Evolutionary conservation across 495 filamentous ascomycete species (phyloP).

Genomic region (Schizothecium vesticola): DNA sequence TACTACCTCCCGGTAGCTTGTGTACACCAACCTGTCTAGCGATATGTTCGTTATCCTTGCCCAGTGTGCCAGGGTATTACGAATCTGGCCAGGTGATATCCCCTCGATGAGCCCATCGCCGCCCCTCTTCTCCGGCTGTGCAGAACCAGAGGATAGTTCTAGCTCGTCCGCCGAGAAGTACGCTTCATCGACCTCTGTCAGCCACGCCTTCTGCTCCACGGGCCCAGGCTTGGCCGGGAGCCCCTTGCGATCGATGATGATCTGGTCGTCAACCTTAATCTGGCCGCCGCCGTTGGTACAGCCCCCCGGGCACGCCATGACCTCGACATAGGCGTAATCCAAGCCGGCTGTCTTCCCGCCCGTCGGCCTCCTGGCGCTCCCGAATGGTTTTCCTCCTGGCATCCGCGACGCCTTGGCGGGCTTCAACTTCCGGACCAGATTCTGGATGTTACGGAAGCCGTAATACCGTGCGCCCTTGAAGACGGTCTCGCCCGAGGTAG

Average conservation of each 20-base stretch:
- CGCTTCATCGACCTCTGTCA: slow-evolving; percentile 82
- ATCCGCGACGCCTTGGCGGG: slow-evolving; percentile 68
- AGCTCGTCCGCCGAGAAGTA: slow-evolving; percentile 79
- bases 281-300: slow-evolving; percentile 98
- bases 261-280: slow-evolving; percentile 77
- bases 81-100: slow-evolving; percentile 50
- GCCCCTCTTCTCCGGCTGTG: slow-evolving; percentile 17
- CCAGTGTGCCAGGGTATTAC: slow-evolving; percentile 66
- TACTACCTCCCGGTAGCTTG: slow-evolving; percentile 83
- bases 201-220: slow-evolving; percentile 79
- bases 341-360: slow-evolving; percentile 34
- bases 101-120: slow-evolving; percentile 46
- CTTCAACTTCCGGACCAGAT: slow-evolving; percentile 83
- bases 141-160: slow-evolving; percentile 30
- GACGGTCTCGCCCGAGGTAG: slow-evolving; percentile 49
- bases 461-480: slow-evolving; percentile 88
- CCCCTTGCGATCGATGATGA: slow-evolving; percentile 41
- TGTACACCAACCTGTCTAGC: slow-evolving; percentile 69
- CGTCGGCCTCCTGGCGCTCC: slow-evolving; percentile 43
- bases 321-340: slow-evolving; percentile 87
- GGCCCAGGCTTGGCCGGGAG: slow-evolving; percentile 52
- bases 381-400: slow-evolving; percentile 59
- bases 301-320: slow-evolving; percentile 97
- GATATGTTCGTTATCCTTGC: slow-evolving; percentile 60
- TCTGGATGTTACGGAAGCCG: slow-evolving; percentile 96